Conservation (phyloP, 2,329 filamentous ascomycete species). For the Aspergillus ochraceoroseus region DNA sequence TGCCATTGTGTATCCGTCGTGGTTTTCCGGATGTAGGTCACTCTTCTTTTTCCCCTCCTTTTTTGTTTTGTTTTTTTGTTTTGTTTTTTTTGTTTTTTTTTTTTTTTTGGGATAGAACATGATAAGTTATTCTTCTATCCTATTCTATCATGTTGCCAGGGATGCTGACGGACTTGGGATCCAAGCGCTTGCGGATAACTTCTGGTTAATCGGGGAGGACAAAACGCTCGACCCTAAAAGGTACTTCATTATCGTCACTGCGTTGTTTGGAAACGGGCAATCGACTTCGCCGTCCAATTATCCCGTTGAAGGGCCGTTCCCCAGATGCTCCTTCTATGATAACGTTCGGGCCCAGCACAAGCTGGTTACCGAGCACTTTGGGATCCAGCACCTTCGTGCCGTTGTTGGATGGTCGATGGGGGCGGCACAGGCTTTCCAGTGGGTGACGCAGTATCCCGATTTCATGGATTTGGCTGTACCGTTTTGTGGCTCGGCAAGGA, state of each 20-base stretch:
- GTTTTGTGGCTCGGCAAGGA: constrained; percentile 62
- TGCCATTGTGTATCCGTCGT: constrained; percentile 70
- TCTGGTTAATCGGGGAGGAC: constrained; percentile 65
- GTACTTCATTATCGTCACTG: constrained; percentile 65
- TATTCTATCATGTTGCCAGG: no score
- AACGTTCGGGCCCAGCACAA: constrained; percentile 64
- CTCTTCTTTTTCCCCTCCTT: no score
- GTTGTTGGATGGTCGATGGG: constrained; percentile 70
- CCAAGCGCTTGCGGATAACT: constrained; percentile 60
- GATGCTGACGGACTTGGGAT: no score
- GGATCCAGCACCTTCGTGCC: constrained; percentile 55
- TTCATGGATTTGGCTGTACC: constrained; percentile 63
- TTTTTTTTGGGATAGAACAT: no score
- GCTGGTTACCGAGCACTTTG: constrained; percentile 60
- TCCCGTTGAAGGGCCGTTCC: constrained; percentile 53
- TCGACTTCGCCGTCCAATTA: constrained; percentile 64
- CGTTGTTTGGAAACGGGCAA: constrained; percentile 65
- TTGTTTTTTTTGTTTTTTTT: no score
- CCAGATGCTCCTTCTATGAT: constrained; percentile 61
- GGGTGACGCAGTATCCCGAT: constrained; percentile 58
- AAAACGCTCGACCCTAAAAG: constrained; percentile 61
- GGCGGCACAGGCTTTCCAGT: constrained; percentile 61
- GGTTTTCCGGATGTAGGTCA: constrained; percentile 60
- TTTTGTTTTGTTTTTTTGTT: no score
- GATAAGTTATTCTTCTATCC: no score